Conservation (phyloP, 139 green algal species). For the Closterium sp. region DNA sequence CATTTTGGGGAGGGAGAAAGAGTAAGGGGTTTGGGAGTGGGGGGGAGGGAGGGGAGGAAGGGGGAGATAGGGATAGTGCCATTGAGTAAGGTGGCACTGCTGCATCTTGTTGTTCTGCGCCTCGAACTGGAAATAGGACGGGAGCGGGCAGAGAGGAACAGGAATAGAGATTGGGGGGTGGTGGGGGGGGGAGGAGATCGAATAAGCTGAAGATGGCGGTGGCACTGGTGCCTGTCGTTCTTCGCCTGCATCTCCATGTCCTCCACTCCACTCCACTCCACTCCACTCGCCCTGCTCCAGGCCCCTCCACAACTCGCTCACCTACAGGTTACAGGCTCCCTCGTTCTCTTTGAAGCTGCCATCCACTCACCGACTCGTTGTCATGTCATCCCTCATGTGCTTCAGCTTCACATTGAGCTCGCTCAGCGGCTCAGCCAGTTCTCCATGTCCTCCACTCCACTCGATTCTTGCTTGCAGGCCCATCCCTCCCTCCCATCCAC, state of each 20-base stretch:
- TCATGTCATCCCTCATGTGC: conserved; percentile 55
- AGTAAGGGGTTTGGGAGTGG: not conserved
- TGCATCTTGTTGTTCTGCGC: not conserved
- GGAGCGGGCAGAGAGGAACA: too few species aligned
- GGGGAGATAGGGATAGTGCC: not conserved
- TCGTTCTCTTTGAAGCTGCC: too few species aligned
- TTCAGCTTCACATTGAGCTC: conserved; percentile 54
- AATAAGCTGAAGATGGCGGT: too few species aligned
- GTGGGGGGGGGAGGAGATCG: not conserved
- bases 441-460: conserved; percentile 54
- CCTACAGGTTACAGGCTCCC: too few species aligned
- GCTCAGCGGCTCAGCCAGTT: conserved; percentile 46
- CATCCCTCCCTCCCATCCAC: too few species aligned
- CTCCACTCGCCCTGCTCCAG: not conserved
- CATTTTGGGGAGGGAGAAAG: not conserved
- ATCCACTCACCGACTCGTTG: not conserved
- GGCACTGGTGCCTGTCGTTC: too few species aligned
- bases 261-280: too few species aligned
- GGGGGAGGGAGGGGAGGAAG: not conserved
- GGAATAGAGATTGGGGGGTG: not conserved
- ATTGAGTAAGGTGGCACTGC: not conserved
- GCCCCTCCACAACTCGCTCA: too few species aligned
- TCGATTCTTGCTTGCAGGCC: too few species aligned
- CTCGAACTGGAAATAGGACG: not conserved
- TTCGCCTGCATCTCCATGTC: too few species aligned